Evolutionary conservation across 495 filamentous ascomycete genomes (phyloP), one percentile per base, ranked within the genome.

Genomic region (Schizothecium vesticola): DNA sequence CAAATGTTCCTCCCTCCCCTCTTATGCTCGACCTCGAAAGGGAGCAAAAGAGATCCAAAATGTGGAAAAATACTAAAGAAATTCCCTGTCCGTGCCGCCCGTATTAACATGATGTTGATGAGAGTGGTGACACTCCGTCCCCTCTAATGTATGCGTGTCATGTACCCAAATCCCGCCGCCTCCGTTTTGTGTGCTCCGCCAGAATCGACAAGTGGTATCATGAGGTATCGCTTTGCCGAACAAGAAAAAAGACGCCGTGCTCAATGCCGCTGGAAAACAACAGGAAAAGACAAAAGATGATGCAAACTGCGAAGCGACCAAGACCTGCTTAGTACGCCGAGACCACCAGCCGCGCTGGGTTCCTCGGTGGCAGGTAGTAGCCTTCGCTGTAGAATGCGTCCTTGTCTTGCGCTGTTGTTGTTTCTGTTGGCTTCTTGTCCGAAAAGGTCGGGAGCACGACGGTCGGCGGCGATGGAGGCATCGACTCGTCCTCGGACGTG

Each of bases 401-500:
- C 66, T 82, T 82, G 72, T 83, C 80, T 63, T 80, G 79, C 56
- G 59, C 43, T 69, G 64, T 63, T 68, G 68, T 16, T 26, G 61
- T 56, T 59, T 43, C 25, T 31, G 26, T 36, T 61, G 65, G 59
- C 77, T 87, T 79, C 82, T 94, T 91, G 71, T 90, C 86, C 55
- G 89, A 83, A 75, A 94, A 92, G 51, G 88, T 81, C 69, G 90
- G 85, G 64, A 93, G 81, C 36, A 80, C 68, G 66, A 89, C 78
- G 2, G 87, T 83, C 5, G 90, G 90, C 60, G 94, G 94, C 64
- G 94, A 96, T n/a, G 91, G 88, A 33, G 94, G 93, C 84, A 92
- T 91, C 29, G 87, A 83, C 72, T 88, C 86, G 75, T 88, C 87
- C 69, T 88, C 86, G 61, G 84, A 84, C 0, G 90, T 91, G 71